These are phyloP conservation scores for Pythium monospermum DNA, from an alignment of 352 stramenopile species.

Conservation along the genomic window DNA sequence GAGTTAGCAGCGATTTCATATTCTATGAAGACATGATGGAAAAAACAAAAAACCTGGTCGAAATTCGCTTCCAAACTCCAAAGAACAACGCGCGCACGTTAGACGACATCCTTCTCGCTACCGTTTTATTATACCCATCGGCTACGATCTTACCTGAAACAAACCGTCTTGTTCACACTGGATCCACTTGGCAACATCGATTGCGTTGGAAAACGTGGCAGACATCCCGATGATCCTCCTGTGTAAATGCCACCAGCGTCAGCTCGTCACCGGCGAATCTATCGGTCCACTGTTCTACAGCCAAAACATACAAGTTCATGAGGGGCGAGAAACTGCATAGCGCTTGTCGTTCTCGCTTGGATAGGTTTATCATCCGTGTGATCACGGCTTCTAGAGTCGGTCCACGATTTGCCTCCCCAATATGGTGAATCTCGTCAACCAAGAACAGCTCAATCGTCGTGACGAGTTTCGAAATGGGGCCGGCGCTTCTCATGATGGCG, in stretches of 20 bases:
- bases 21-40: not conserved
- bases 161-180: slow-evolving; percentile 10
- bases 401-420: slow-evolving; percentile 26
- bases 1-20: not conserved
- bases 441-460: slow-evolving; percentile 18
- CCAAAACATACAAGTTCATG: slow-evolving; percentile 17
- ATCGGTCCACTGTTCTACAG: not conserved
- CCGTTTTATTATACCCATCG: not conserved
- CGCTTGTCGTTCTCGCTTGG: slow-evolving; percentile 8
- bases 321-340: slow-evolving; percentile 14
- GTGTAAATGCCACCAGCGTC: not conserved
- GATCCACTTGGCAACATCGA: slow-evolving; percentile 30
- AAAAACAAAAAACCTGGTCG: slow-evolving; percentile 22
- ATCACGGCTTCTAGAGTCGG: slow-evolving; percentile 29
- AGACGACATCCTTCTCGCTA: too few species aligned
- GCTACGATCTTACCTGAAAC: slow-evolving; percentile 7
- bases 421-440: slow-evolving; percentile 44
- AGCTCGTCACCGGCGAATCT: not conserved
- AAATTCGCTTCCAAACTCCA: slow-evolving; percentile 41
- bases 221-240: slow-evolving; percentile 37
- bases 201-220: slow-evolving; percentile 31
- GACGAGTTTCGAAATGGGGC: not conserved
- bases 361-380: slow-evolving; percentile 34
- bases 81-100: not conserved
- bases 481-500: slow-evolving; percentile 22